Evolutionary conservation across 345 rosid species (phyloP).

Genomic region (Lepidium didymum): DNA sequence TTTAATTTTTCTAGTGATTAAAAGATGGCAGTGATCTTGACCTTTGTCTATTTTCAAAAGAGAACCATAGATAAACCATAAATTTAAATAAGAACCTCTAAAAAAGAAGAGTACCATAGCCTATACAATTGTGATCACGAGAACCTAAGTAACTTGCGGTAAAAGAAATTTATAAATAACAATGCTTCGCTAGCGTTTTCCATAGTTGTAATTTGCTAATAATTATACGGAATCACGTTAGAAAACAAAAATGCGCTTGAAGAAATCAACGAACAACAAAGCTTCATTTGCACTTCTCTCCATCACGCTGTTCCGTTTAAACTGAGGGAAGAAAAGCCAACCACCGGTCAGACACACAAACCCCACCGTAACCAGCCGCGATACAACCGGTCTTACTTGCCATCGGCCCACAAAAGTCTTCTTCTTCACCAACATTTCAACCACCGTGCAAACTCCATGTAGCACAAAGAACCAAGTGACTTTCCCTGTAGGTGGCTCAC

Average conservation of each 20-base stretch:
- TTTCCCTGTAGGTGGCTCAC: constrained; percentile 28
- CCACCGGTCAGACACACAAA: constrained; percentile 21
- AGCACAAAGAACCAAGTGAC: constrained; percentile 31
- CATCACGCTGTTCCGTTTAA: background rate
- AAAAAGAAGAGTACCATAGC: too few relatives aligned
- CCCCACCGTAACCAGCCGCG: constrained; percentile 9
- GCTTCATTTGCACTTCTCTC: constrained; percentile 11
- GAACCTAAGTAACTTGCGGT: background rate
- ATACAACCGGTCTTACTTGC: constrained; percentile 1
- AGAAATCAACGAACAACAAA: background rate
- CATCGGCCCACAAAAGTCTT: background rate
- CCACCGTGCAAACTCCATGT: constrained; percentile 25
- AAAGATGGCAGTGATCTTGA: too few relatives aligned
- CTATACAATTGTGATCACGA: too few relatives aligned
- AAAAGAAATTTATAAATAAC: background rate
- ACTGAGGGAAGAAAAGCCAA: constrained; percentile 35
- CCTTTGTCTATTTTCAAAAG: too few relatives aligned
- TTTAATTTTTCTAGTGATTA: too few relatives aligned
- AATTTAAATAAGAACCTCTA: too few relatives aligned
- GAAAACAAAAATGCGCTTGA: background rate
- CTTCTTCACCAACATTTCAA: constrained; percentile 14
- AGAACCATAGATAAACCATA: too few relatives aligned
- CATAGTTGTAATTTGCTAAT: too few relatives aligned
- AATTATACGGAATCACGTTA: too few relatives aligned
- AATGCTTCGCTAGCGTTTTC: background rate